These are phyloP conservation scores for Pseudonitzschia pungens DNA, from an alignment of 108 stramenopile species.

Conservation along the genomic window DNA sequence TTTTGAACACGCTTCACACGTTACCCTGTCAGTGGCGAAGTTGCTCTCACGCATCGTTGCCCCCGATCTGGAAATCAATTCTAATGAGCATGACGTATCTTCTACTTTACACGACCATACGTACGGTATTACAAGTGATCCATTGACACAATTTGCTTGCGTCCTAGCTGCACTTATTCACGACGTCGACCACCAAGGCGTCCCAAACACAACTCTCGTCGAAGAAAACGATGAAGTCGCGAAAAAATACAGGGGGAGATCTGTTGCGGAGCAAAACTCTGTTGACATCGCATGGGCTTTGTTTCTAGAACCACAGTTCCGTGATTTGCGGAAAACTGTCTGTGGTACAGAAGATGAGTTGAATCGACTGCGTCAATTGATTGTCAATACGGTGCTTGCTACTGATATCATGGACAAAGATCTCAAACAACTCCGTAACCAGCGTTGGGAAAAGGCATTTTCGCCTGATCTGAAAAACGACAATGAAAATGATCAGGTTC, in stretches of 20 bases:
- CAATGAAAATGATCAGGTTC: not conserved
- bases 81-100: not conserved
- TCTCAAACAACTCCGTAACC: conserved; percentile 20
- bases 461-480: not conserved
- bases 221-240: conserved; percentile 31
- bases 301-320: conserved; percentile 30
- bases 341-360: conserved; percentile 23
- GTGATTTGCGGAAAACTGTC: conserved; percentile 24
- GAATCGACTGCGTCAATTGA: conserved; percentile 36
- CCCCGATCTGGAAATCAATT: conserved; percentile 16
- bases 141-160: conserved; percentile 52
- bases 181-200: conserved; percentile 54
- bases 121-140: conserved; percentile 50
- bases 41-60: conserved; percentile 31
- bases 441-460: conserved; percentile 45
- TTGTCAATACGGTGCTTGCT: conserved; percentile 38
- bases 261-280: conserved; percentile 44
- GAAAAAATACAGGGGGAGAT: conserved; percentile 26
- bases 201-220: conserved; percentile 46
- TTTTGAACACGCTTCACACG: conserved; percentile 6
- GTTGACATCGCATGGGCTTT: conserved; percentile 36
- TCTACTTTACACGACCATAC: conserved; percentile 40
- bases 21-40: conserved; percentile 32
- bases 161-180: conserved; percentile 54
- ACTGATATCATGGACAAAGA: conserved; percentile 44